Conservation (phyloP, 2,329 filamentous ascomycete genomes). For the Didymella lethalis region DNA sequence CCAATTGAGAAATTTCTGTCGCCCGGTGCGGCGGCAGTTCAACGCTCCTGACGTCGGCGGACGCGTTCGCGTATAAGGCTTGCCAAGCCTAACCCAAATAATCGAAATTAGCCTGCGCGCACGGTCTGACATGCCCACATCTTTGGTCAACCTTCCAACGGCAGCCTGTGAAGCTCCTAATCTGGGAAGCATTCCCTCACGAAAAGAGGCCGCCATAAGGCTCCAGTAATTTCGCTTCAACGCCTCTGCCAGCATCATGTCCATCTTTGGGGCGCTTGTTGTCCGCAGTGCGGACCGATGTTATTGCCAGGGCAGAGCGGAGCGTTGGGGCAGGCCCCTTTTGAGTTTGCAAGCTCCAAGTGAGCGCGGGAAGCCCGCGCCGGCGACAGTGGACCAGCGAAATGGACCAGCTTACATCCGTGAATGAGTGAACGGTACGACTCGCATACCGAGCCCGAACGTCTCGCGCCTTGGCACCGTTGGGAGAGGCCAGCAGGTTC, state of each 20-base stretch:
- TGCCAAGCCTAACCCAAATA: conserved; percentile 29
- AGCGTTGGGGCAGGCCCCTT: conserved; percentile 16
- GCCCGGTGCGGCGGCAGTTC: conserved; percentile 24
- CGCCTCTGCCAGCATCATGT: conserved; percentile 13
- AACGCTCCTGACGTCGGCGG: conserved; percentile 39
- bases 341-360: conserved; percentile 20
- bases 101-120: conserved; percentile 30
- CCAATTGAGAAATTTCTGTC: conserved; percentile 24
- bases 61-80: conserved; percentile 24
- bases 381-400: conserved; percentile 5
- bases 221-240: conserved; percentile 26
- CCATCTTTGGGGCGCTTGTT: conserved; percentile 16
- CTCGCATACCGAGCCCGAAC: conserved; percentile 29
- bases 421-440: conserved; percentile 25
- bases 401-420: conserved; percentile 11
- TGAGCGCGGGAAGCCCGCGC: conserved; percentile 24
- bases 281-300: conserved; percentile 2
- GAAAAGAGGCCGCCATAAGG: conserved; percentile 25
- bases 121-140: conserved; percentile 31
- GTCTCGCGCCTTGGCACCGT: conserved; percentile 23
- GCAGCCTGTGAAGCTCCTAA: conserved; percentile 31
- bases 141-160: conserved; percentile 31
- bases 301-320: conserved; percentile 10
- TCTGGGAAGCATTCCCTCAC: conserved; percentile 21
- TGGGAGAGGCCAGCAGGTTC: conserved; percentile 18